Base-by-base conservation (phyloP, 257 asterid genomes). In the Capsicum baccatum region DNA sequence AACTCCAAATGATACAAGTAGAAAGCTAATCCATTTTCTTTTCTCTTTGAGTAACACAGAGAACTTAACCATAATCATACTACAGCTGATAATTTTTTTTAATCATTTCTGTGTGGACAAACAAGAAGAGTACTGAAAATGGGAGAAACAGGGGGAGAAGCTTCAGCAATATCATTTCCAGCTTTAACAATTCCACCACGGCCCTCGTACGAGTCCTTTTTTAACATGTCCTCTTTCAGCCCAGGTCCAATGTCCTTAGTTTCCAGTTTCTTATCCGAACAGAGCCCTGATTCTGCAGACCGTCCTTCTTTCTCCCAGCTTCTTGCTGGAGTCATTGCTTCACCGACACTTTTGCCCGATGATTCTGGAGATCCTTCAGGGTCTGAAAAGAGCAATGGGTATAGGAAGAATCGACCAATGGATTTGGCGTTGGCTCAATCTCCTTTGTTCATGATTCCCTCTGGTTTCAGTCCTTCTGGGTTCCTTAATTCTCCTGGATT, bases 401-500 rank as follows among this genome's bases (percentile, higher is more conserved):
- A 90, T 85, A 93, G 94, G 88, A 88, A 94, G 90, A 94, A 93
- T 68, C 84, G 95, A 89, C 95, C 97, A 52, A 73, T 88, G 94
- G 90, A 84, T 55, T 86, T 92, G 91, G 91, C 87, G 90, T 91
- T 96, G 90, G 88, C 95, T n/a, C 92, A 88, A 84, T 95, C 97
- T 62, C 96, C 97, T 35, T 83, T 92, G 85, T 93, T 93, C 79
- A 86, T 90, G 91, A 83, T 94, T 48, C 94, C 99, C 42, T 89
- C 95, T 73, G 97, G 96, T 16, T 82, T 94, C 55, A 95, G 91
- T 79, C 97, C 99, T 87, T 91, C 98, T 39, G 95, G 94, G 9
- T 86, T 94, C 88, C 97, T 95, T 48, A 92, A 92, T 73, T 97
- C 99, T 2, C 98, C 99, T 3, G 97, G 93, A 5, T 91, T 96